Evolutionary conservation across 495 filamentous ascomycete genomes (phyloP), one percentile per base, ranked within the genome.

Genomic region (Saxispiralis lemnorum): DNA sequence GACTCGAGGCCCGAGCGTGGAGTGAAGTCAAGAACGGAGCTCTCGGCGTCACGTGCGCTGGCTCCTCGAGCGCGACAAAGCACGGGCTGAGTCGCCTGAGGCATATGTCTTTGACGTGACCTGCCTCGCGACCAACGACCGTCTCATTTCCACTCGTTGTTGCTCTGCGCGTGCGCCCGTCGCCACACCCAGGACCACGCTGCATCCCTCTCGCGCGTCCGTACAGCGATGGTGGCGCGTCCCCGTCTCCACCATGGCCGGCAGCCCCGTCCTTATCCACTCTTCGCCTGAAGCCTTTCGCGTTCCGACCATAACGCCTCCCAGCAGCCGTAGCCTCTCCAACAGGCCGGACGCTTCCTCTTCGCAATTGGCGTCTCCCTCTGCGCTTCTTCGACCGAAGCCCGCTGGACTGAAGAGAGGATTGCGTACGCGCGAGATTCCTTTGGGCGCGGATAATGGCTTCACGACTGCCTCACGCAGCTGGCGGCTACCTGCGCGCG

Each of bases 201-300:
- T 28, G 24, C 24, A 28, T 28, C 24, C 9, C 24, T 28, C 24
- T 4, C 24, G 24, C 24, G 24, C 9, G 24, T 28, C 24, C 9
- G 24, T 9, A 28, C 24, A 28, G 40, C 40, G 24, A 43, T 43
- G 40, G 4, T 33, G n/a, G 13, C 28, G 16, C 33, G 13, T 9
- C 2, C 11, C 7, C 24, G 11, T 7, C 7, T 15, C 40, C 28
- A 43, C 14, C n/a, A 43, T 43, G 40, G 13, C 40, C 16, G 20
- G 7, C 33, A 43, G 40, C 31, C 40, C 40, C 4, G 18, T 43
- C 7, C n/a, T 43, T 6, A 35, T 43, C 40, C 9, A 43, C 40
- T 31, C 28, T 11, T 43, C 39, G 19, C 39, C 24, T 24, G 7
- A 13, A 31, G 10, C 39, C 39, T 41, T 41, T 20, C 20, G 17